Conservation (phyloP, 2,329 filamentous ascomycete species). For the Pseudopithomyces maydicus region DNA sequence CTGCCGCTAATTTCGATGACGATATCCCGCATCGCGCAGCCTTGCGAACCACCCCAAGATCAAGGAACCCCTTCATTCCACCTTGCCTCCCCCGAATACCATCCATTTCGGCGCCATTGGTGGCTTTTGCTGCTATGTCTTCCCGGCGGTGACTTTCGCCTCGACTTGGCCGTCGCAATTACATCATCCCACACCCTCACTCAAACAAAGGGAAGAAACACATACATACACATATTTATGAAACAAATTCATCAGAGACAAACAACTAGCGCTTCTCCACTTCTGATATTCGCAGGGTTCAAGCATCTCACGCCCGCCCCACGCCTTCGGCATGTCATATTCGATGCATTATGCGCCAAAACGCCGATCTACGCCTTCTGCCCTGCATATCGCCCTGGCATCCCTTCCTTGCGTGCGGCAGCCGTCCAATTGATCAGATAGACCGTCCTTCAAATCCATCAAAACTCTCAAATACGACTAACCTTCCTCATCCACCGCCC, state of each 20-base stretch:
- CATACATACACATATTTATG: too few relatives aligned
- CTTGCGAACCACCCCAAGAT: not conserved
- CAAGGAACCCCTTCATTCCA: slow-evolving; percentile 4
- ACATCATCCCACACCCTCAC: too few relatives aligned
- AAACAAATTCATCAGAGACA: not conserved
- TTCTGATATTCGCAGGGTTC: not conserved
- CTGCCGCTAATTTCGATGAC: not conserved
- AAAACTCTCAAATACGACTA: too few relatives aligned
- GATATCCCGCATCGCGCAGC: not conserved
- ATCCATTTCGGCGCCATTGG: not conserved
- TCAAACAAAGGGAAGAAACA: not conserved
- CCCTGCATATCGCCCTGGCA: too few relatives aligned
- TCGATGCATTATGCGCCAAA: not conserved
- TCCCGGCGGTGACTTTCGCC: not conserved
- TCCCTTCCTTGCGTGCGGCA: too few relatives aligned
- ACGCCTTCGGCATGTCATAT: too few relatives aligned
- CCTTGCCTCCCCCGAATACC: not conserved
- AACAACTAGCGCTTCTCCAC: not conserved
- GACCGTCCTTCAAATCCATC: too few relatives aligned
- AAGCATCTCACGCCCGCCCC: not conserved
- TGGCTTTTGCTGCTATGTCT: not conserved
- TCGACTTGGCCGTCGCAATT: too few relatives aligned
- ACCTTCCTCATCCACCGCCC: too few relatives aligned
- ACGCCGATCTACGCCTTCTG: too few relatives aligned
- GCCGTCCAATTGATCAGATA: too few relatives aligned